Percentiles rank a stretch among this genome's conserved stretches.
phyloP scores from a whole-genome alignment of 177 flowering plant species.

The Vitis hybrid region DNA sequence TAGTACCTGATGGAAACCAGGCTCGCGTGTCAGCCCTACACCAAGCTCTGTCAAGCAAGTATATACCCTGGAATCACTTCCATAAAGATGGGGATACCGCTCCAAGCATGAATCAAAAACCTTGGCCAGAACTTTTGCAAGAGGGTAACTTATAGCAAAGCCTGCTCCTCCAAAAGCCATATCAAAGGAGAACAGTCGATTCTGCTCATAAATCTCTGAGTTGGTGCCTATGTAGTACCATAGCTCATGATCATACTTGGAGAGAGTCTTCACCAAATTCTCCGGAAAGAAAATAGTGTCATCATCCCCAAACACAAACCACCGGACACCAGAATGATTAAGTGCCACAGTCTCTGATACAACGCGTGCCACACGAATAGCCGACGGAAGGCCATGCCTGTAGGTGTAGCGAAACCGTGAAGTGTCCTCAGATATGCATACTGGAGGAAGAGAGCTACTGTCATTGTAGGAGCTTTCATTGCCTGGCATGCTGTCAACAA shows the following conservation, averaged over 20 bases:
- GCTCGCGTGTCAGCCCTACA: slow-evolving; percentile 53
- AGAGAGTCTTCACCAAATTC: slow-evolving; percentile 51
- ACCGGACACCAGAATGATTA: slow-evolving; percentile 43
- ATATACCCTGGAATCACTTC: slow-evolving; percentile 63
- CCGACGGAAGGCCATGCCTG: slow-evolving; percentile 48
- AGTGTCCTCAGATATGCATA: slow-evolving; percentile 60
- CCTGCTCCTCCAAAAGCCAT: slow-evolving; percentile 79
- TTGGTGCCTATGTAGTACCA: slow-evolving; percentile 64
- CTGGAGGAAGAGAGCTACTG: slow-evolving; percentile 37
- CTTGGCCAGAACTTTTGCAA: slow-evolving; percentile 55
- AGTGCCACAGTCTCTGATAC: slow-evolving; percentile 52
- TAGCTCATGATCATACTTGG: slow-evolving; percentile 56
- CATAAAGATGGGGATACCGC: slow-evolving; percentile 70
- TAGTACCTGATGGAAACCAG: slow-evolving; percentile 78
- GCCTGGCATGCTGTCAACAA: slow-evolving; percentile 37
- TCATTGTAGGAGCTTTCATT: not conserved
- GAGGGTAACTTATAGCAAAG: slow-evolving; percentile 63
- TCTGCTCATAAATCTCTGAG: slow-evolving; percentile 63
- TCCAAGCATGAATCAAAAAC: slow-evolving; percentile 56
- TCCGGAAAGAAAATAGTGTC: slow-evolving; percentile 67
- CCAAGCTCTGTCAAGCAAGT: slow-evolving; percentile 74
- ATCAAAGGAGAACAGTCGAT: slow-evolving; percentile 34
- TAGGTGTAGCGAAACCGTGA: slow-evolving; percentile 58
- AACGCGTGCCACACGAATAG: slow-evolving; percentile 61
- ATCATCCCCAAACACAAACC: slow-evolving; percentile 86